A percentile compares a stretch with the other conserved stretches of the same genome.
These are phyloP conservation scores for Exophiala dermatitidis DNA, from an alignment of 2,329 filamentous ascomycete genomes.

Conservation along the genomic window DNA sequence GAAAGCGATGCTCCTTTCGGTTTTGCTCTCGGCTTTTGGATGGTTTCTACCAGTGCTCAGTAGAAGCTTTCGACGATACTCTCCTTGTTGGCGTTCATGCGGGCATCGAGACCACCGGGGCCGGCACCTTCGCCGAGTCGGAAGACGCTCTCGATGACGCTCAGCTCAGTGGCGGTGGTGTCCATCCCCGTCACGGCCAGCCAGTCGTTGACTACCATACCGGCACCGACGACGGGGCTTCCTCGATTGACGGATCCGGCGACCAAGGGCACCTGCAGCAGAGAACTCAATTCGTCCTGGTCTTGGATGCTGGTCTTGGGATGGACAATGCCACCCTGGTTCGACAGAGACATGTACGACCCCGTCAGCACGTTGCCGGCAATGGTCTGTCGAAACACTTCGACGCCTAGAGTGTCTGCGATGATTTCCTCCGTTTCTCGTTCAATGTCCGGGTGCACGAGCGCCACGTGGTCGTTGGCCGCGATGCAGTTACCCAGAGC, in stretches of 20 bases:
- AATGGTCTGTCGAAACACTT: conserved; percentile 72
- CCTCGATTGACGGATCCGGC: conserved; percentile 91
- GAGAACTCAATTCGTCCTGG: conserved; percentile 88
- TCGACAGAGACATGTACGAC: conserved; percentile 91
- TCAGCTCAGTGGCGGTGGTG: conserved; percentile 94
- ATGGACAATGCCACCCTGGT: conserved; percentile 93
- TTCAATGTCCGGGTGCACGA: conserved; percentile 93
- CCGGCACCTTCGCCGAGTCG: conserved; percentile 75
- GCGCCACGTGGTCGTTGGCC: conserved; percentile 72
- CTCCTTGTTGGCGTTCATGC: conserved; percentile 75
- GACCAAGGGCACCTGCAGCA: conserved; percentile 92
- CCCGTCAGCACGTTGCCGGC: conserved; percentile 95
- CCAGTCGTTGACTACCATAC: conserved; percentile 98
- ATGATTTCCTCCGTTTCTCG: conserved; percentile 98
- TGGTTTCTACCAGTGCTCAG: conserved; percentile 37
- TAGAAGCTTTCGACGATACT: conserved; percentile 99
- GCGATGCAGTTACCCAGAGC: conserved; percentile 82
- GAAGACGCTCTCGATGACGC: conserved; percentile 94
- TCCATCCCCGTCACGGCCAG: conserved; percentile 88
- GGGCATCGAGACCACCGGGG: conserved; percentile 52
- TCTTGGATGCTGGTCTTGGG: conserved; percentile 96
- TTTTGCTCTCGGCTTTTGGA: too few relatives aligned
- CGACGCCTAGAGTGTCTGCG: conserved; percentile 68
- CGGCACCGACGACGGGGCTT: conserved; percentile 87
- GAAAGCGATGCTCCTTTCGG: too few relatives aligned